Base-by-base conservation (phyloP, 2,329 filamentous ascomycete genomes). In the Shiraia sp. region DNA sequence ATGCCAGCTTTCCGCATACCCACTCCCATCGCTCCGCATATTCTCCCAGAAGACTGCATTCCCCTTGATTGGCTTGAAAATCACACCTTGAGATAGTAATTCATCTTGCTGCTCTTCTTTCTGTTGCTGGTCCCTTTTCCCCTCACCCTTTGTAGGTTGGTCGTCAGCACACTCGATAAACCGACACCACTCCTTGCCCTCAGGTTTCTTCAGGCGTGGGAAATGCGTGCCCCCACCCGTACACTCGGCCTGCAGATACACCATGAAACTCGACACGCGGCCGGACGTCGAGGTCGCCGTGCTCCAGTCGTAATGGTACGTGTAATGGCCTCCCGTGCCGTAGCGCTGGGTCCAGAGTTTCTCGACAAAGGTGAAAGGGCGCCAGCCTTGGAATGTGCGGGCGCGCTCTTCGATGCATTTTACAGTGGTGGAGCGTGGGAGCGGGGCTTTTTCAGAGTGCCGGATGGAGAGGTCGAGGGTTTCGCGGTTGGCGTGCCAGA, bases 11-110 rank as follows among this genome's bases (percentile, higher is more conserved):
- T 83, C 79, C 42, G 73, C 69, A 55, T 80, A 81, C 10, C 79
- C 80, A 15, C 66, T 71, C 2, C 81, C 80, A 62, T 82, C 78
- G 0, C 68, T 47, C 27, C 75, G 69, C 42, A 83, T 70, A 61
- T 85, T 85, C 66, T 79, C 76, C 81, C 81, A 85, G 44, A 79
- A 85, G 1, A 85, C 75, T 1, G 81, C 81, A 66, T 80, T 81
- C 0, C 80, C 78, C 42, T 72, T 73, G 28, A 77, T 73, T 0
- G 80, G 76, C 57, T 78, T 79, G 55, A 85, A 84, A 1, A 77
- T 81, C 1, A 83, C 70, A 0, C 80, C 81, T 22, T 69, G 57
- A 8, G 40, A 48, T n/a, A 53, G 9, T 52, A 46, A 10, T 50
- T 48, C 4, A 45, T 42, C 30, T 44, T 46, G 14, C 38, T 61